Base-by-base conservation (phyloP, 805 yeast genomes). In the Jamesozyma hellenica region DNA sequence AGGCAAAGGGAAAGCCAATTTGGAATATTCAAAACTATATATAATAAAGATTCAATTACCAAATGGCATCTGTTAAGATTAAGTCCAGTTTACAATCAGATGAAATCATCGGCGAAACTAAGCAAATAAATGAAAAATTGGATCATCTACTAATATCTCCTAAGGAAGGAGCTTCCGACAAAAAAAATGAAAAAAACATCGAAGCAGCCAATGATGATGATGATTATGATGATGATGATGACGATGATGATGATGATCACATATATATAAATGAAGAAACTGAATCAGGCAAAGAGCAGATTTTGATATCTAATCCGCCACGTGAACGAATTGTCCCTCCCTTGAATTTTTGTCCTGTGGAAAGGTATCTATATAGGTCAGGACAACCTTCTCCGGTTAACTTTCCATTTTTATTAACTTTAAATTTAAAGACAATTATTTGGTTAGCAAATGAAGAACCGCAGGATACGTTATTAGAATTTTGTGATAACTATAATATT, bases 371-470 rank as follows among this genome's bases (percentile, higher is more conserved):
- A 34, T 90, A 88, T 61, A 67, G 98, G 29, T 79, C 92, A 12
- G 97, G 97, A 0, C 96, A 87, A 60, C 98, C 98, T 13, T 78
- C 94, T 12, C 80, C 87, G n/a, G 79, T 90, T 41, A 92, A 87
- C 59, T 88, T 88, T 61, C 80, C 90, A 36, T 92, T 90, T 55
- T 61, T 92, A 27, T 70, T 77, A 43, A 81, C 82, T 48, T 67
- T 90, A 44, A 70, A 81, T 42, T 67, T 90, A 39, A 77, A 77
- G 41, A 82, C 94, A 4, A 82, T 92, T 27, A 74, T 92, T 5
- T 90, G 98, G 98, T 68, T 92, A 34, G 95, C 96, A 1, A 81
- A 82, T 28, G 98, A 90, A 56, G 98, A 90, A 58, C 98, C 98
- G 0, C 82, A 77, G 44, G 97, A 90, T 52, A 82, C 79, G 36